Evolutionary conservation across 225 moss, liverwort and hornwort species (phyloP).

Genomic region (Physcomitrium patens): DNA sequence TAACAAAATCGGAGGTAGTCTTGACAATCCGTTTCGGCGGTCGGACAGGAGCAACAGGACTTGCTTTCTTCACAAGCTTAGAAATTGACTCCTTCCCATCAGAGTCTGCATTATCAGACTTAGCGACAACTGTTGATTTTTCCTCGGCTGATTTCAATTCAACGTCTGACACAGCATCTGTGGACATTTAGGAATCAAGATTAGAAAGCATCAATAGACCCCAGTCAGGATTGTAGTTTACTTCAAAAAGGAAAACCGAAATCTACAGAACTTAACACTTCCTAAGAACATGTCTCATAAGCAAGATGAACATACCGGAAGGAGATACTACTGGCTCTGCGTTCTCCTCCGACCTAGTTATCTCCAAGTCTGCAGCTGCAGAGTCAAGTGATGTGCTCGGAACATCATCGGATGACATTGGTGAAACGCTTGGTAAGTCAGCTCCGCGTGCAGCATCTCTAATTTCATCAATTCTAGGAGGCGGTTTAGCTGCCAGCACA

Average conservation of each 20-base stretch:
- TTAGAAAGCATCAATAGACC: constrained; percentile 18
- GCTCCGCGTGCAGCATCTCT: background rate
- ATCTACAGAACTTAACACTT: background rate
- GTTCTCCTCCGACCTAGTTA: constrained; percentile 24
- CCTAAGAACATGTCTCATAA: background rate
- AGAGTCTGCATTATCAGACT: constrained; percentile 11
- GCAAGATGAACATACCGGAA: constrained; percentile 18
- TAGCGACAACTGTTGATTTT: background rate
- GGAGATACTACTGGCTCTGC: constrained; percentile 27
- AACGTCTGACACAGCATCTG: constrained; percentile 29
- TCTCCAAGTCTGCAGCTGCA: constrained; percentile 30
- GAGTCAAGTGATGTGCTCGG: background rate
- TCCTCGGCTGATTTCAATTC: constrained; percentile 1
- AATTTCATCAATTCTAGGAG: constrained; percentile 31
- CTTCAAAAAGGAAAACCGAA: background rate
- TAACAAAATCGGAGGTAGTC: constrained; percentile 22
- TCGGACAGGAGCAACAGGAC: constrained; percentile 38
- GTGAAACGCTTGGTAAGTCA: background rate
- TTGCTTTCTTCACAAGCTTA: constrained; percentile 52
- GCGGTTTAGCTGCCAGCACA: constrained; percentile 35
- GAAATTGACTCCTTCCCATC: constrained; percentile 44
- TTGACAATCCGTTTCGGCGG: constrained; percentile 30
- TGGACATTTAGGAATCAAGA: constrained; percentile 11
- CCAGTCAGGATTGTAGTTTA: background rate
- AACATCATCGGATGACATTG: background rate